These are phyloP conservation scores for Goffeauzyma gilvescens DNA, from an alignment of 768 basidiomycete species.

Conservation along the genomic window DNA sequence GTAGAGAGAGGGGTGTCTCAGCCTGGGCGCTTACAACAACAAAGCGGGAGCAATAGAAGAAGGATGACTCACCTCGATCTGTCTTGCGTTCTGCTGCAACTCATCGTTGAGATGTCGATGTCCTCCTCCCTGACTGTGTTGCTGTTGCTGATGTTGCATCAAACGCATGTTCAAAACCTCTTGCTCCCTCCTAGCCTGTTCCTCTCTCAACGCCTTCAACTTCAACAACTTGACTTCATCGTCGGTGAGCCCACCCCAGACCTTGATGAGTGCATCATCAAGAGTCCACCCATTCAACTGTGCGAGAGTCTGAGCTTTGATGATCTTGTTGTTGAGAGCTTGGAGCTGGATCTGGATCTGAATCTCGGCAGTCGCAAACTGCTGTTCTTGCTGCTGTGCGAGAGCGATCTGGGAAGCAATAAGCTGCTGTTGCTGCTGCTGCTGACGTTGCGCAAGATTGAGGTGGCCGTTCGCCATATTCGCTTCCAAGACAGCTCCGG, in stretches of 20 bases:
- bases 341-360: conserved; percentile 4
- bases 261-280: conserved; percentile 5
- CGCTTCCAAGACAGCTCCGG: no score
- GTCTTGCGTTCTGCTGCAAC: no score
- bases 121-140: no score
- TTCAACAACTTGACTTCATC: conserved; percentile 7
- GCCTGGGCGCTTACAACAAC: no score
- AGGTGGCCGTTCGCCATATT: no score
- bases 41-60: no score
- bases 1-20: no score
- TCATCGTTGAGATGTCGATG: no score
- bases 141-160: conserved; percentile 3
- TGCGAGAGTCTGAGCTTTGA: conserved; percentile 8
- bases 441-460: no score
- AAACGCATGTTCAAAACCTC: conserved; percentile 4
- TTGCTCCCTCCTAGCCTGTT: conserved; percentile 5
- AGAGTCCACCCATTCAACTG: conserved; percentile 3
- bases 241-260: conserved; percentile 7
- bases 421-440: background rate
- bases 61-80: no score
- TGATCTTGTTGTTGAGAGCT: conserved; percentile 8
- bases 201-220: conserved; percentile 3
- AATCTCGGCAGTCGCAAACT: background rate
- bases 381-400: conserved; percentile 1
- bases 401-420: background rate